Evolutionary conservation across 2,329 filamentous ascomycete genomes (phyloP).

Genomic region (Rutstroemia sp.): DNA sequence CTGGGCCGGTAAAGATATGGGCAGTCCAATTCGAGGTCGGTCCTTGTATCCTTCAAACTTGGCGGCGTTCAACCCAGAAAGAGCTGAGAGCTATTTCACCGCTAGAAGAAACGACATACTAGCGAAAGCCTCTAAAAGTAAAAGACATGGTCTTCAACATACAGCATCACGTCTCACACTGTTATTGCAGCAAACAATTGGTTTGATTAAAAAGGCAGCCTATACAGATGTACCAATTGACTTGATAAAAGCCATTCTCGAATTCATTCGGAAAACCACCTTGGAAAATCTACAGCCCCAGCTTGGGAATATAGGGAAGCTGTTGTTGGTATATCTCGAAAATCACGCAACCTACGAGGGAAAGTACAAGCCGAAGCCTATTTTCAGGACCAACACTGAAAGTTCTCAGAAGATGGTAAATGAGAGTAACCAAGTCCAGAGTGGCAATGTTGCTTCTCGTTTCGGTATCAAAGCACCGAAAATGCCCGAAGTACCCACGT

Average conservation of each 20-base stretch:
- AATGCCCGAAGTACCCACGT: conserved; percentile 7
- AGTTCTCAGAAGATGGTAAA: neutral
- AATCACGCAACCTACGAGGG: neutral
- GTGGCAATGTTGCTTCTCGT: conserved; percentile 3
- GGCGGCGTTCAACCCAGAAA: conserved; percentile 21
- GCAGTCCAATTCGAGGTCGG: conserved; percentile 28
- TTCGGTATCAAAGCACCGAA: conserved; percentile 10
- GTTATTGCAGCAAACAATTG: conserved; percentile 23
- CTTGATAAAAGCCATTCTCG: conserved; percentile 24
- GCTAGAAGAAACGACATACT: conserved; percentile 20
- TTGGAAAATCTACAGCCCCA: conserved; percentile 7
- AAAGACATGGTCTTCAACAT: conserved; percentile 22
- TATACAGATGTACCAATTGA: conserved; percentile 21
- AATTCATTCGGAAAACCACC: conserved; percentile 5
- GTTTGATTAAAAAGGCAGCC: conserved; percentile 21
- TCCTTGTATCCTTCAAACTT: conserved; percentile 29
- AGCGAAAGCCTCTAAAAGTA: conserved; percentile 19
- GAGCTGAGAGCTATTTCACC: conserved; percentile 11
- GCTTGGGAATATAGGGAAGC: conserved; percentile 8
- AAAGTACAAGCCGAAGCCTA: conserved; percentile 6
- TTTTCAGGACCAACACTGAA: neutral
- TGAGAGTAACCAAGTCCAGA: neutral
- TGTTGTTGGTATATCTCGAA: conserved; percentile 11
- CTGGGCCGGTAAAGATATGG: conserved; percentile 29
- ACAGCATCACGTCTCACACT: conserved; percentile 23